Conservation (phyloP, 345 rosid species). For the Psidium guajava region DNA sequence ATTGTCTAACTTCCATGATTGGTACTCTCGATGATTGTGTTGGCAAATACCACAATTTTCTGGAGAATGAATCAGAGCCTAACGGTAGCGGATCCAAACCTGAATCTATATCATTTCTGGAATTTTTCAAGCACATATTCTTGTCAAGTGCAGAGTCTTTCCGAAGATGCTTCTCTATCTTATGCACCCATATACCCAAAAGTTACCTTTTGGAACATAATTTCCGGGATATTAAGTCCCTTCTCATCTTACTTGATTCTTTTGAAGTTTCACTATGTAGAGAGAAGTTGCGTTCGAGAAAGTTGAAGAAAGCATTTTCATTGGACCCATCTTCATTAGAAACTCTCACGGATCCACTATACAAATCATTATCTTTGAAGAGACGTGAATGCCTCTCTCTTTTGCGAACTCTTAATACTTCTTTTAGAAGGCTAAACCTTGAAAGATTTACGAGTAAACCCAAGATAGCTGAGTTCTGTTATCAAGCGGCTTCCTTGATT, state of each 20-base stretch:
- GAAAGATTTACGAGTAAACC: neutral
- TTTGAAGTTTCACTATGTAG: neutral
- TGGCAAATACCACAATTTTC: neutral
- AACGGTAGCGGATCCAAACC: neutral
- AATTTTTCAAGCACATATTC: neutral
- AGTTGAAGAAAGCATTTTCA: conserved; percentile 3
- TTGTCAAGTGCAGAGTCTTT: neutral
- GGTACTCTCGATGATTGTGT: neutral
- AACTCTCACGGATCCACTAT: neutral
- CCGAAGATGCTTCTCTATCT: neutral
- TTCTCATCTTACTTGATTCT: neutral
- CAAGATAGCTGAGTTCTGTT: neutral
- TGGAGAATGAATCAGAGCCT: no score
- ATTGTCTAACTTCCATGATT: conserved; percentile 1
- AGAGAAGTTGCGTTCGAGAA: neutral
- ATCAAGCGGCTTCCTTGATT: neutral
- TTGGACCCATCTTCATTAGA: neutral
- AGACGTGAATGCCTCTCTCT: neutral
- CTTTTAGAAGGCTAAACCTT: neutral
- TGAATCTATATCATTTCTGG: neutral
- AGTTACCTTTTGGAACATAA: neutral
- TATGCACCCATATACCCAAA: neutral
- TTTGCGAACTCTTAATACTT: neutral
- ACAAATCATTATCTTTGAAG: neutral
- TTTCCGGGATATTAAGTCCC: neutral